These are phyloP conservation scores for Pyrenopolyporus hunteri DNA, from an alignment of 495 filamentous ascomycete species.

Conservation along the genomic window DNA sequence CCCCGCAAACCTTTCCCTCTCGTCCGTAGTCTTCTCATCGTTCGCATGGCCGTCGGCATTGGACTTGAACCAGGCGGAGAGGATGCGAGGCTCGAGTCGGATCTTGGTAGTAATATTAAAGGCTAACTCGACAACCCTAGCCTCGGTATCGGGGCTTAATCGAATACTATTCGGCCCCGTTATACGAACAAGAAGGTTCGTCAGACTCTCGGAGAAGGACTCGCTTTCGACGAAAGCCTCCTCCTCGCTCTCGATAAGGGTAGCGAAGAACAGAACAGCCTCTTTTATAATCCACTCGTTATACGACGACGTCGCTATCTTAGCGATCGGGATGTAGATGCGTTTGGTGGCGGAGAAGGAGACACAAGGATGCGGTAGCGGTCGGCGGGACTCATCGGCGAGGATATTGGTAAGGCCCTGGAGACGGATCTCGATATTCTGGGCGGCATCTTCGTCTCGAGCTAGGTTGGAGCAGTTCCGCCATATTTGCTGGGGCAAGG, in stretches of 20 bases:
- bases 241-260: slow-evolving; percentile 92
- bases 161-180: slow-evolving; percentile 65
- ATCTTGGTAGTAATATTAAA: slow-evolving; percentile 97
- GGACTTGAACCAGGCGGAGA: slow-evolving; percentile 85
- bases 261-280: slow-evolving; percentile 83
- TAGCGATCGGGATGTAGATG: slow-evolving; percentile 83
- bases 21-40: slow-evolving; percentile 53
- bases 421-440: slow-evolving; percentile 58
- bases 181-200: slow-evolving; percentile 76
- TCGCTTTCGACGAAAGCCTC: slow-evolving; percentile 88
- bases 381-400: slow-evolving; percentile 85
- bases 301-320: slow-evolving; percentile 79
- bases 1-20: slow-evolving; percentile 76
- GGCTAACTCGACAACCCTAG: slow-evolving; percentile 83
- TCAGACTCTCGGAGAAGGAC: slow-evolving; percentile 81
- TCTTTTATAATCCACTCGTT: slow-evolving; percentile 81
- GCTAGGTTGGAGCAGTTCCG: slow-evolving; percentile 65
- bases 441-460: slow-evolving; percentile 59
- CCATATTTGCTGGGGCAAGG: slow-evolving; percentile 74
- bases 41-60: slow-evolving; percentile 41
- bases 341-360: slow-evolving; percentile 81
- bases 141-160: slow-evolving; percentile 73
- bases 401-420: slow-evolving; percentile 77
- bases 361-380: slow-evolving; percentile 87
- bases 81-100: slow-evolving; percentile 79